Base-by-base conservation (phyloP, 495 filamentous ascomycete species). In the Tuber microsphaerosporum region DNA sequence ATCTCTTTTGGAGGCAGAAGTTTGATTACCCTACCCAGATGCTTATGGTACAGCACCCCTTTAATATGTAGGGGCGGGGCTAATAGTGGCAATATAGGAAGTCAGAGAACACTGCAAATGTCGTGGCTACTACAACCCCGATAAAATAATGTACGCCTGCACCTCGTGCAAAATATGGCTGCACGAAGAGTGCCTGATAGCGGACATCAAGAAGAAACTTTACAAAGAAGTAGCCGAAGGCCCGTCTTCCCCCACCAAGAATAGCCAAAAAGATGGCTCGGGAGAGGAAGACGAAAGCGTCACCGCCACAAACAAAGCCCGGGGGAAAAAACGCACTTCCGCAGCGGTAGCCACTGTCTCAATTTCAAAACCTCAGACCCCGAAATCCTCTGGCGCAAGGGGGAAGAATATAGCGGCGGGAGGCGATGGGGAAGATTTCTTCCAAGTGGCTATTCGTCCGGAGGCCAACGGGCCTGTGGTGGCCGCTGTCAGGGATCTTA, bases 1-100 rank as follows among this genome's bases (percentile, higher is more conserved):
- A 87, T 16, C 84, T 91, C 17, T 91, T 89, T 77, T 92, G 90
- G 90, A 81, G 90, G 17, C 90, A 92, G 79, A 89, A 87, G 0
- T 89, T 89, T 74, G 86, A 90, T 79, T 85, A 87, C 34, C 77
- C 86, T 42, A 87, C 85, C 26, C 84, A 87, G 75, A 87, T 87
- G 72, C 85, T 90, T 34, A 90, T 89, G 65, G 89, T 91, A 85
- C 69, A 17, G 16, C 34, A 45, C 26, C 34, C 10, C 71, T 44
- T 72, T 37, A 56, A 7, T 44, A 8, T 51, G 42, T 48, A 42
- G 10, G 19, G 20, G 31, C 61, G 51, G 39, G 44, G 43, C 74
- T 68, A n/a, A 68, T 48, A 37, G 42, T 44, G 46, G 65, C 26
- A n/a, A 10, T 61, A 71, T 77, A 91, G 88, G 85, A 86, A 74